Evolutionary conservation across 768 basidiomycete genomes (phyloP).

Genomic region (Suillus ampliporus): DNA sequence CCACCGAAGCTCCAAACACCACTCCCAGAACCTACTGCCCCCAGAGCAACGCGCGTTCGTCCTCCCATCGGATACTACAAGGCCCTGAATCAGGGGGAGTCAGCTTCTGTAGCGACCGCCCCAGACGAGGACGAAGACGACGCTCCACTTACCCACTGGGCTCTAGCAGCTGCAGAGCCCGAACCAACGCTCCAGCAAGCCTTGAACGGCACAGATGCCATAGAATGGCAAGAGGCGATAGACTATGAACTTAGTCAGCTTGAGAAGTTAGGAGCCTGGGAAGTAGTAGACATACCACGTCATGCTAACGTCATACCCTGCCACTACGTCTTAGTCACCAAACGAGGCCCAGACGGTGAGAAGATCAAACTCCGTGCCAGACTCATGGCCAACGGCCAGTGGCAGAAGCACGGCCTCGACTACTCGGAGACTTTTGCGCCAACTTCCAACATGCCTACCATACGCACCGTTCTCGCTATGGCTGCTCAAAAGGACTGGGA

Average conservation of each 20-base stretch:
- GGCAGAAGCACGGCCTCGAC: slow-evolving; percentile 17
- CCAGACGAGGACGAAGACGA: no score
- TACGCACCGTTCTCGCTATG: slow-evolving; percentile 14
- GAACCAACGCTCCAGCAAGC: slow-evolving; percentile 9
- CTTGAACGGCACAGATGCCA: slow-evolving; percentile 8
- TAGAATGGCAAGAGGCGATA: slow-evolving; percentile 11
- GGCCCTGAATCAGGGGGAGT: no score
- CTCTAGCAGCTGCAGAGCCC: no score
- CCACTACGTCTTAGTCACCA: slow-evolving; percentile 5
- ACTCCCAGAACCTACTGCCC: no score
- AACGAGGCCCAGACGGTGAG: neutral
- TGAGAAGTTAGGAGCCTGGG: slow-evolving; percentile 32
- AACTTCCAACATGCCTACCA: slow-evolving; percentile 7
- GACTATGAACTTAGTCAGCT: slow-evolving; percentile 21
- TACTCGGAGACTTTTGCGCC: slow-evolving; percentile 28
- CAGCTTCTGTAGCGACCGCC: no score
- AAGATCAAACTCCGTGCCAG: neutral
- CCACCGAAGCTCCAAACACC: no score
- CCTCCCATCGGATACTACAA: no score
- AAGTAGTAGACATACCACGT: slow-evolving; percentile 27
- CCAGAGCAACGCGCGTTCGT: no score
- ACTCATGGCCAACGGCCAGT: neutral
- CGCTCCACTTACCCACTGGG: no score
- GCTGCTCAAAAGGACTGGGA: slow-evolving; percentile 15
- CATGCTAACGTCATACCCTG: slow-evolving; percentile 34